Conservation (phyloP, 2,329 filamentous ascomycete species). For the Venturia nashicola region DNA sequence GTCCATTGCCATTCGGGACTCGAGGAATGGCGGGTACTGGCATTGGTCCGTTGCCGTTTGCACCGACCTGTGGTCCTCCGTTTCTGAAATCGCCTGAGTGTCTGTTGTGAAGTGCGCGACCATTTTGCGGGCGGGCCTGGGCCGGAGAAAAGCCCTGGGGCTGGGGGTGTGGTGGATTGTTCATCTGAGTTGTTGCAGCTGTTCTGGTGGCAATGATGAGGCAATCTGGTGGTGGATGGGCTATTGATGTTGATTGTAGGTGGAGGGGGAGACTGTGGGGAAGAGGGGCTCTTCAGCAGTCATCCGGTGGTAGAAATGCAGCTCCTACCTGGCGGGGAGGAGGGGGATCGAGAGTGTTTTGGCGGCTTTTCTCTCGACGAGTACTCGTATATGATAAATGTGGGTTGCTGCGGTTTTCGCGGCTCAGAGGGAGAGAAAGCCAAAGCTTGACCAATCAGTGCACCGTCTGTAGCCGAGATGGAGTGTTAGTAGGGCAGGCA, state of each 20-base stretch:
- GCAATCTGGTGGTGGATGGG: background rate
- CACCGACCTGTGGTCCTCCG: slow-evolving; percentile 17
- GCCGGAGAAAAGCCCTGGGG: slow-evolving; percentile 11
- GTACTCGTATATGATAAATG: background rate
- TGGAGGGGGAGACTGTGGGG: background rate
- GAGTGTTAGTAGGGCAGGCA: background rate
- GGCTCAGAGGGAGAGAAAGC: background rate
- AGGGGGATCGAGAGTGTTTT: background rate
- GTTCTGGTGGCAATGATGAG: background rate
- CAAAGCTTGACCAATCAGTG: background rate
- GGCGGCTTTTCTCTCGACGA: background rate
- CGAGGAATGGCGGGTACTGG: slow-evolving; percentile 23
- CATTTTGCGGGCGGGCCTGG: slow-evolving; percentile 9
- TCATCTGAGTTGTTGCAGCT: slow-evolving; percentile 4
- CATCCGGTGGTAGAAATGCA: background rate
- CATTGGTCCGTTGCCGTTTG: slow-evolving; percentile 21
- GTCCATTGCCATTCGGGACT: slow-evolving; percentile 10
- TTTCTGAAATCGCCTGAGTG: slow-evolving; percentile 21
- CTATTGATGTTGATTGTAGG: background rate
- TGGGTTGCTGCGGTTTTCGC: background rate
- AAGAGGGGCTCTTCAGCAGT: background rate
- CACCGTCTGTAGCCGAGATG: background rate
- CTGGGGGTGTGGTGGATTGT: slow-evolving; percentile 14
- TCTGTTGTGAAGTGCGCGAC: slow-evolving; percentile 15
- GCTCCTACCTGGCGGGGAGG: background rate